Conservation (phyloP, 495 filamentous ascomycete genomes). For the Trypethelium eluteriae region DNA sequence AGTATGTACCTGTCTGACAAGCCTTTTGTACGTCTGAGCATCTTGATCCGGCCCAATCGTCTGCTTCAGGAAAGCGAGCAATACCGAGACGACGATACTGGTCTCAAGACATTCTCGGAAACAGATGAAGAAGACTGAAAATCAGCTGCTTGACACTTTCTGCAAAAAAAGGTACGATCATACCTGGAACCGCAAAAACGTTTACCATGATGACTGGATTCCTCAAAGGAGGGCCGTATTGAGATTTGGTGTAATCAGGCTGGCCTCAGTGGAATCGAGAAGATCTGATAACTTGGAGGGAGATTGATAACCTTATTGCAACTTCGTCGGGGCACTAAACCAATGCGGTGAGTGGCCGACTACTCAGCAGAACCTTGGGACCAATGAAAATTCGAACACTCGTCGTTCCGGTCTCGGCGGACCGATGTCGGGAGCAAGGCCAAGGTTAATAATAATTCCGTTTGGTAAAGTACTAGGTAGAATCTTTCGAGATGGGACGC, state of each 20-base stretch:
- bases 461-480: not conserved
- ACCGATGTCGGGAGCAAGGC: constrained; percentile 1
- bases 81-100: constrained; percentile 71
- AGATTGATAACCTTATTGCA: constrained; percentile 12
- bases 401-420: not conserved
- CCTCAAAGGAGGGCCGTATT: not conserved
- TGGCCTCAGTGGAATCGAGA: not conserved
- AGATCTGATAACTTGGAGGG: constrained; percentile 8
- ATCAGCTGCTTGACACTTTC: constrained; percentile 10
- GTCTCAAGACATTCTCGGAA: constrained; percentile 81
- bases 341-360: not conserved
- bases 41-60: constrained; percentile 57
- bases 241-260: constrained; percentile 8
- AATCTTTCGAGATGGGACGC: not conserved
- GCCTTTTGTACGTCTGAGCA: constrained; percentile 52
- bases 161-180: constrained; percentile 4
- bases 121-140: constrained; percentile 71
- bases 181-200: constrained; percentile 55
- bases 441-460: not conserved
- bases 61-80: constrained; percentile 75
- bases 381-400: not conserved
- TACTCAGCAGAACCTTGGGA: not conserved
- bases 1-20: constrained; percentile 57
- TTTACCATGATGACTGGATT: constrained; percentile 41
- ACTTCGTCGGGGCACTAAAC: not conserved